Conservation (phyloP, 176 grass and related monocot species). For the Neostapfia colusana region DNA sequence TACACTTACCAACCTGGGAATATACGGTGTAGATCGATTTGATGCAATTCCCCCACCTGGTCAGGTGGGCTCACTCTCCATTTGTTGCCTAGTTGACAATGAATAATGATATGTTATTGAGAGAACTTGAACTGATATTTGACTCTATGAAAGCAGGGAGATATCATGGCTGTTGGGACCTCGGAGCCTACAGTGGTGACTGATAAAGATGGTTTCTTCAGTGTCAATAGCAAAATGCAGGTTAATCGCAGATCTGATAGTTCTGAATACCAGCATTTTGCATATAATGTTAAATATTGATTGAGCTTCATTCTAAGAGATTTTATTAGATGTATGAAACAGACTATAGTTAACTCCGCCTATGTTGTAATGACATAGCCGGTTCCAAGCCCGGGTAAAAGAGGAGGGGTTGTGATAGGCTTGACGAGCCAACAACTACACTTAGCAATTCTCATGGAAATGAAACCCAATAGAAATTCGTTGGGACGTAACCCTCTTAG, state of each 20-base stretch:
- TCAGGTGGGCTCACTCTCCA: slow-evolving; percentile 55
- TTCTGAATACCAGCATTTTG: not conserved
- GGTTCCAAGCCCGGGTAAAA: too few relatives aligned
- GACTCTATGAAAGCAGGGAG: slow-evolving; percentile 57
- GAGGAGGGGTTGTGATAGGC: too few relatives aligned
- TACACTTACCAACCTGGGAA: slow-evolving; percentile 93
- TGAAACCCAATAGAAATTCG: too few relatives aligned
- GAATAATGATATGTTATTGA: not conserved
- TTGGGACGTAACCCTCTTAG: too few relatives aligned
- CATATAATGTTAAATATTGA: not conserved
- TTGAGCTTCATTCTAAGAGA: not conserved
- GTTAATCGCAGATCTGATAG: slow-evolving; percentile 37
- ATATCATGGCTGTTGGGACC: slow-evolving; percentile 97
- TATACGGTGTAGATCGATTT: slow-evolving; percentile 96
- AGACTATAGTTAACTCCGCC: not conserved
- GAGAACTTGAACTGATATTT: slow-evolving; percentile 23
- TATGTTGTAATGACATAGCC: too few relatives aligned
- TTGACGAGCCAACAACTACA: too few relatives aligned
- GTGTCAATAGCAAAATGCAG: slow-evolving; percentile 96
- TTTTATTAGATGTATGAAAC: not conserved
- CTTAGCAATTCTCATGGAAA: too few relatives aligned
- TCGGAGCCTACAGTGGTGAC: slow-evolving; percentile 75
- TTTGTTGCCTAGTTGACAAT: not conserved
- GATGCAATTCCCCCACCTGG: slow-evolving; percentile 98
- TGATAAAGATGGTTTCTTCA: slow-evolving; percentile 84